phyloP scores from a whole-genome alignment of 371 early-diverging fungal genomes.

The Blyttiomyces sp. region DNA sequence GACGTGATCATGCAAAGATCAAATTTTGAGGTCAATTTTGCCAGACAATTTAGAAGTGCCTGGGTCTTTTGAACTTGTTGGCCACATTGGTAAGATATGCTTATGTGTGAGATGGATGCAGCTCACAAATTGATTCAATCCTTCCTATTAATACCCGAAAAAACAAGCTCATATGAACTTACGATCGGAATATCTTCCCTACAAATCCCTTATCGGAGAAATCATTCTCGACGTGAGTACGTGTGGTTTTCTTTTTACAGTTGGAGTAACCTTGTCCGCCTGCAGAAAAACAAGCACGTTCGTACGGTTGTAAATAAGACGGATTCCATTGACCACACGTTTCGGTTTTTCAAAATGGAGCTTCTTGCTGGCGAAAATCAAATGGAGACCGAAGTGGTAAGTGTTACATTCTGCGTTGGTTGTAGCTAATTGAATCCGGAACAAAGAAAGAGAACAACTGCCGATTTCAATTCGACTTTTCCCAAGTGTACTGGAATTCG shows the following conservation, averaged over 20 bases:
- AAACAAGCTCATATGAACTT: conserved; percentile 96
- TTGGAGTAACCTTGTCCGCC: neutral
- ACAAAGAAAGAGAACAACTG: conserved; percentile 86
- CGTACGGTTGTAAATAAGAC: conserved; percentile 94
- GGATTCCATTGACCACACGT: conserved; percentile 91
- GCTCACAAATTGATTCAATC: conserved; percentile 70
- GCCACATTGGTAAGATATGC: conserved; percentile 79
- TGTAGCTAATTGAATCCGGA: neutral
- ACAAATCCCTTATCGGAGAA: conserved; percentile 87
- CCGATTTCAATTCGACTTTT: conserved; percentile 91
- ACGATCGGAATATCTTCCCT: conserved; percentile 82
- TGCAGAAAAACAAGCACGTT: conserved; percentile 84
- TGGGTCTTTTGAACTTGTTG: conserved; percentile 88
- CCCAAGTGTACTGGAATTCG: conserved; percentile 99
- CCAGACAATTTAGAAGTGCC: conserved; percentile 85
- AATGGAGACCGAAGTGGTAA: conserved; percentile 81
- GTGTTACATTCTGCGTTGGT: neutral
- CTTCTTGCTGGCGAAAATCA: conserved; percentile 86
- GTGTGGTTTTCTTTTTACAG: neutral
- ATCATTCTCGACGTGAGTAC: conserved; percentile 86
- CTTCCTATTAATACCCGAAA: no score
- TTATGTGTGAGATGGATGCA: conserved; percentile 25
- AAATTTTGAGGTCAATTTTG: conserved; percentile 83
- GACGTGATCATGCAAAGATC: conserved; percentile 52
- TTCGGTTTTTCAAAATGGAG: conserved; percentile 96